Base-by-base conservation (phyloP, 2,329 filamentous ascomycete genomes). In the Lecanicillium sp. region DNA sequence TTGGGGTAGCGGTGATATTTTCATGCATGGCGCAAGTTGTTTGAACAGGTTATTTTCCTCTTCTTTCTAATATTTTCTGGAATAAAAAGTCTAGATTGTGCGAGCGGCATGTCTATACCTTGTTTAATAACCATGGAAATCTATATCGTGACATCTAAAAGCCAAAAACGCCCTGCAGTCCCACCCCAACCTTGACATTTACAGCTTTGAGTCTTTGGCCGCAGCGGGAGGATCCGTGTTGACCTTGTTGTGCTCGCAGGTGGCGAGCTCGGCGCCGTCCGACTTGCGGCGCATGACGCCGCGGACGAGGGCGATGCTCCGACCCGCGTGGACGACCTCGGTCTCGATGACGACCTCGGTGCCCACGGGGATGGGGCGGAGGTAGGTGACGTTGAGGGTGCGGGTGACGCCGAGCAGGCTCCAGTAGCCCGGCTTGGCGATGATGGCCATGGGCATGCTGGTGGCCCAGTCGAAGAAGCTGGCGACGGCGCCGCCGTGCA, bases 401-500 rank as follows among this genome's bases (percentile, higher is more conserved):
- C 84, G 74, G 58, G 72, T 81, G 21, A 88, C 83, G 30, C 84
- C 84, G 20, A 82, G 71, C 32, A 66, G 68, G 48, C 72, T 66
- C 77, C 84, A 86, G 60, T 75, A 79, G 5, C 81, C 83, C 0
- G 77, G 77, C 19, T 67, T 67, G 37, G 74, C 73, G 44, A 84
- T 62, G 30, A 82, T 71, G 9, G 74, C 63, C 11, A 87, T 63
- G 3, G 79, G 70, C 15, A 79, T 61, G 3, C 78, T 79, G 0
- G 85, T 87, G 55, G 78, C 74, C 49, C 77, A 67, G 65, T 89
- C 86, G 55, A 87, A 83, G 4, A 89, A 64, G 0, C 83, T 83
- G 2, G 85, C 77, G 0, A 79, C 72, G 53, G 79, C 83, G 15
- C 80, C 81, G 45, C 79, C 80, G 58, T 84, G 80, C 47, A 84